Evolutionary conservation across 768 basidiomycete species (phyloP), one percentile per base, ranked within the genome.

Genomic region (Leccinum arenicola): DNA sequence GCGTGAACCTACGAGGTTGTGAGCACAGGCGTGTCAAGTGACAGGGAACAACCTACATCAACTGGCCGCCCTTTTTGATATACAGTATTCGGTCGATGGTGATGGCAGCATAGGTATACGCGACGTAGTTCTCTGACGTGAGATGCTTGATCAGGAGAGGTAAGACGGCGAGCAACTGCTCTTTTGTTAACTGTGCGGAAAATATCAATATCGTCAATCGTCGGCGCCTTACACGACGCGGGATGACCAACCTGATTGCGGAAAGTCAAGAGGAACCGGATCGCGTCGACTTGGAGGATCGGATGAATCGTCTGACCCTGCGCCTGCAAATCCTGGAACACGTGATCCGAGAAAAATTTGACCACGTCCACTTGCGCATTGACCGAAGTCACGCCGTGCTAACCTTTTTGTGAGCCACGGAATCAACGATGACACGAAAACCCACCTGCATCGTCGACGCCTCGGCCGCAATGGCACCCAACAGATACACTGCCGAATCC

Each of bases 1-100:
- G 89, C 1, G 87, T 80, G 75, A 98, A 98, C 61, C 95, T 97
- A 59, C 2, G 17, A 23, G 17, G 19, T 7, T 40, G 59, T 53
- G 35, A 36, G 54, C 33, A 38, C 27, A 48, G 48, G 27, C 5
- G 36, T 6, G 6, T 1, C 50, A 48, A 57, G 38, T 10, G 19
- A 61, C 6, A 8, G 23, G 19, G 0, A 23, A 21, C 25, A 6
- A 78, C 91, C 56, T 59, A 97, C 95, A 93, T 68, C 25, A 92
- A 78, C 61, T 85, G 82, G 4, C 80, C 80, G 3, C 85, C 84
- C 66, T 89, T 87, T 69, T 91, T 94, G 73, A 98, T 97, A 74
- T 86, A 93, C 43, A 99, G 76, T 55, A 98, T 88, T 7, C 95
- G 84, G 68, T 99, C 97, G 68, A 99, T 95, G n/a, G 95, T 93